Base-by-base conservation (phyloP, 176 grass and related monocot species). In the Miscanthus lutarioriparius region DNA sequence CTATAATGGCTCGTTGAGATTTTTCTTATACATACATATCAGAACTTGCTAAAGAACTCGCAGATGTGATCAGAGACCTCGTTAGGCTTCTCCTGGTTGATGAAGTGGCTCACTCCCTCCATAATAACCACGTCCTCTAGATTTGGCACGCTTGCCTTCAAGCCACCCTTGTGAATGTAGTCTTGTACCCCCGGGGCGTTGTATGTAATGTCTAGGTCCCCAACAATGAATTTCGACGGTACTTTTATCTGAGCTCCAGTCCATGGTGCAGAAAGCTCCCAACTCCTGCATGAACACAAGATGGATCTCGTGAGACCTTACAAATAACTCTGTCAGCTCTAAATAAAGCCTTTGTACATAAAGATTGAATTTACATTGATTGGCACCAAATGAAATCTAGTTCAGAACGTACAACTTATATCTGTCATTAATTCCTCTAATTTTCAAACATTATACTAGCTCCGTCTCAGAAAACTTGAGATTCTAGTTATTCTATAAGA, bases 211-310 rank as follows among this genome's bases (percentile, higher is more conserved):
- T 94, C 94, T 12, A 93, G 79, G 72, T 94, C 91, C 61, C 94
- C 94, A 64, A 97, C 85, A 10, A 94, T 94, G 65, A 94, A 97
- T 63, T 97, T 97, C 22, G 90, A 82, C 2, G 87, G 87, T 22
- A 90, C 87, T 80, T 88, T 90, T 84, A 97, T 54, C 3, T 74
- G 89, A 66, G 63, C 84, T 19, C 82, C 87, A 16, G 91, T 90
- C 91, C 91, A 97, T 66, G 94, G 82, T 80, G 91, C 89, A 85
- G 87, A 86, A 58, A 97, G 87, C 82, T 94, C 89, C 94, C 94
- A 94, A 4, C 79, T 90, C 85, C 94, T 97, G 76, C 59, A 79
- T 69, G 15, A 48, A 48, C 70, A 88, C 19, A 65, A 70, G 53
- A 56, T 73, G 79, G 20, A 74, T 79, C 37, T 14, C 20, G 23